Base-by-base conservation (phyloP, 495 filamentous ascomycete genomes). In the Thermothielavioides terrestris region DNA sequence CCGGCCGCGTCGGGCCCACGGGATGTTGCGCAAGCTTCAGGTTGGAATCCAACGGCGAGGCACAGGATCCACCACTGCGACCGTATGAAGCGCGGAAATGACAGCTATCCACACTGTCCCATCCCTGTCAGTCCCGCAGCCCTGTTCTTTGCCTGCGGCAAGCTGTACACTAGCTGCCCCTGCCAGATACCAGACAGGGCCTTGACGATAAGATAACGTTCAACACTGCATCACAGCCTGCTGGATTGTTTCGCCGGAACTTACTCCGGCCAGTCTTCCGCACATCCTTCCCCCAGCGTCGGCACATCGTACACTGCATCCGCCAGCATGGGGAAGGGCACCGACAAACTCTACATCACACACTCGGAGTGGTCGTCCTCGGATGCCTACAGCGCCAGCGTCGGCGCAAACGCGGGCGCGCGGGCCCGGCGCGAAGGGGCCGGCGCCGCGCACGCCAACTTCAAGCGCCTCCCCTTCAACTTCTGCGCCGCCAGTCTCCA, bases 401-500 rank as follows among this genome's bases (percentile, higher is more conserved):
- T 74, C 26, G 86, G 87, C 62, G 77, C 85, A 31, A 85, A 82
- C 49, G 82, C 85, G 14, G 76, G 76, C 14, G 76, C 75, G 28
- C 74, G 75, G 52, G 65, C 71, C 3, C 57, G 63, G 14, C 57
- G 63, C 22, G 20, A n/a, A n/a, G n/a, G 28, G 17, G 72, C 66
- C 30, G 77, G 79, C 42, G 77, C 77, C n/a, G 69, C 67, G 30
- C 76, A 77, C 35, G 77, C 77, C 17, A 74, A 77, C 26, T 99
- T 97, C 74, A 85, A 84, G 62, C 86, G 88, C 21, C 78, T 98
- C 3, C 92, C 92, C 31, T 98, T 94, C 79, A 96, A 95, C 76
- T 97, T 91, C 72, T 98, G 92, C 78, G 88, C 92, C 52, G 82
- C 95, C 31, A 91, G 86, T 22, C 82, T 98, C 15, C 92, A 97